Base-by-base conservation (phyloP, 208 protist species). In the Wallacemonas sp. region DNA sequence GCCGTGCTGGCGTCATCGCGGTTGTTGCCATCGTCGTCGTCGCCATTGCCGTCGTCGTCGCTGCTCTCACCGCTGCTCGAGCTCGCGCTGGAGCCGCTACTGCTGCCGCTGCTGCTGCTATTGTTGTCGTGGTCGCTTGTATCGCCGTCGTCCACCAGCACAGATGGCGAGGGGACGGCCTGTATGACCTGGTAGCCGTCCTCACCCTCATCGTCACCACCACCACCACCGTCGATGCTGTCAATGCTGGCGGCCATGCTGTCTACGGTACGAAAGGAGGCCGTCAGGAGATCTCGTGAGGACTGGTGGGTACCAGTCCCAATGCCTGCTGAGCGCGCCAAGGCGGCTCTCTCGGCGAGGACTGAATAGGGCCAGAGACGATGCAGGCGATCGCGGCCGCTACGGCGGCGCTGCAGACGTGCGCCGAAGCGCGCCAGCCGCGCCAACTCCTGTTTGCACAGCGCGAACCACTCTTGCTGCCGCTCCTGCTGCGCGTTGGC, bases 401-500 rank as follows among this genome's bases (percentile, higher is more conserved):
- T 26, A 33, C 43, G 34, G 2, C 44, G 49, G 21, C 29, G n/a
- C n/a, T n/a, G 36, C 8, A 54, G 8, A 17, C 29, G 60, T 27
- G 24, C 23, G 14, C 26, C 38, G 12, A 65, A 48, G 29, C 41
- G 26, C 30, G 16, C 48, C 47, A 68, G 48, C 47, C 44, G 44
- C 23, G 43, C 44, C 21, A 44, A 17, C 30, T 68, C 62, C 33
- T 56, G 39, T 23, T 2, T 23, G 0, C 48, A 48, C 32, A 48
- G 29, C 0, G 23, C 19, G 6, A 58, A 48, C 47, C 48, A 34
- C 24, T 60, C 48, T 23, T 33, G 14, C 39, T 43, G 26, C 29
- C 58, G 61, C 19, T 26, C 39, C 5, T 61, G 56, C 34, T 57
- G 19, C 43, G 68, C 65, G 1, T 65, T 61, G 14, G 79, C 43